phyloP scores from a whole-genome alignment of 306 rosid genomes.

The Pyrus communis region DNA sequence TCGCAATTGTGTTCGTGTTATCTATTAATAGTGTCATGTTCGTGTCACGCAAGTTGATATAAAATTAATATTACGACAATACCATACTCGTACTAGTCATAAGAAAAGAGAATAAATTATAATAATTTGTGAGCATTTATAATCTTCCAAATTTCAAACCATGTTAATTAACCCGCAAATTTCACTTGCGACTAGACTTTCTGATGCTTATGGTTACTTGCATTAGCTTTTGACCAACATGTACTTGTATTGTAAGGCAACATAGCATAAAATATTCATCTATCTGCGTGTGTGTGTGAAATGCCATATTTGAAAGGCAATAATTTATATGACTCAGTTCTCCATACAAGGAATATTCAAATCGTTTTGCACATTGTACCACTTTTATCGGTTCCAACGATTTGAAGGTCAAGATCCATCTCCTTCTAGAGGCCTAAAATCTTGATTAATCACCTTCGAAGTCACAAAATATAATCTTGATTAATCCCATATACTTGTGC shows the following conservation, averaged over 20 bases:
- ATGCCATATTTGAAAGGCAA: background rate
- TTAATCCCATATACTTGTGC: background rate
- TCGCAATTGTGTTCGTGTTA: no score
- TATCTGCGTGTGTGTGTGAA: background rate
- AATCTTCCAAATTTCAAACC: no score
- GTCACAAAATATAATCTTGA: no score
- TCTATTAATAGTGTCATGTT: no score
- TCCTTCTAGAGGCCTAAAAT: background rate
- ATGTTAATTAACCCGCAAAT: background rate
- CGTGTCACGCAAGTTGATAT: no score
- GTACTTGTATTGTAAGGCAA: conserved; percentile 1
- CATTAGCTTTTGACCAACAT: background rate
- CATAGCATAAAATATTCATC: background rate
- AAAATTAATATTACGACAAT: no score
- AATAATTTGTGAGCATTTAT: no score
- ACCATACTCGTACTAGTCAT: no score
- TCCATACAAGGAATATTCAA: background rate
- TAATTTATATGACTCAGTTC: background rate
- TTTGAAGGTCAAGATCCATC: background rate
- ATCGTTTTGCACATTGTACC: background rate
- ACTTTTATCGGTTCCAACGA: background rate
- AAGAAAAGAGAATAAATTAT: no score
- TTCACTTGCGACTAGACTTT: background rate
- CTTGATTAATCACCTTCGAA: background rate
- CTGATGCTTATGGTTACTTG: background rate